Evolutionary conservation across 331 rosid genomes (phyloP).

Genomic region (Telfairia occidentalis): DNA sequence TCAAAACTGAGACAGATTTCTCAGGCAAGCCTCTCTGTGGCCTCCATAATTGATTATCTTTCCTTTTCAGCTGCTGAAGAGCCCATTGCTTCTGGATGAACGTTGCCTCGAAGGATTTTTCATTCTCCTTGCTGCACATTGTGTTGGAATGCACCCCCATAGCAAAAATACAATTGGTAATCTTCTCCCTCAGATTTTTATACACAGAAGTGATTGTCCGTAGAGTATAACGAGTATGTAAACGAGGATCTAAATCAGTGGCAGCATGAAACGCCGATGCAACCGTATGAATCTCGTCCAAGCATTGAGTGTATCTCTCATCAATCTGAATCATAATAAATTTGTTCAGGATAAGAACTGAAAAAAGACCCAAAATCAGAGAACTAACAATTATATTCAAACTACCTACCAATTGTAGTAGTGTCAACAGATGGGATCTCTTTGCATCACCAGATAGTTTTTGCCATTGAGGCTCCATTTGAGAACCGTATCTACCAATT

Average conservation of each 20-base stretch:
- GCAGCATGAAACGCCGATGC: conserved; percentile 66
- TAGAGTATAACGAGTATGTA: conserved; percentile 55
- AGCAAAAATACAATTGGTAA: conserved; percentile 41
- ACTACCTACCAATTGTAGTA: conserved; percentile 53
- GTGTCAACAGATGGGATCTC: conserved; percentile 51
- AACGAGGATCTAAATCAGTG: conserved; percentile 53
- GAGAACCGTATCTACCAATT: conserved; percentile 16
- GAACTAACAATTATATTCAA: background rate
- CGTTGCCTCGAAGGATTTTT: conserved; percentile 36
- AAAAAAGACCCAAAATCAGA: background rate
- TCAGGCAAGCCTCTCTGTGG: conserved; percentile 88
- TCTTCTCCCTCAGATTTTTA: conserved; percentile 57
- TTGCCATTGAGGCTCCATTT: conserved; percentile 26
- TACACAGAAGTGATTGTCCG: conserved; percentile 43
- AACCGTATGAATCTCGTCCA: conserved; percentile 64
- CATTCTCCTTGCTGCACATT: conserved; percentile 32
- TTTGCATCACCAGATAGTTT: conserved; percentile 34
- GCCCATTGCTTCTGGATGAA: conserved; percentile 62
- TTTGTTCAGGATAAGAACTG: background rate
- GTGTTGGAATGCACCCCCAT: conserved; percentile 28
- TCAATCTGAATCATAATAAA: conserved; percentile 37
- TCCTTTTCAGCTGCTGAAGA: conserved; percentile 59
- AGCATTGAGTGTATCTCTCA: conserved; percentile 48
- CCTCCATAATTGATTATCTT: conserved; percentile 67
- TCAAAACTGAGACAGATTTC: conserved; percentile 60